Evolutionary conservation across 2,329 filamentous ascomycete genomes (phyloP).

Genomic region (Nemania sp.): DNA sequence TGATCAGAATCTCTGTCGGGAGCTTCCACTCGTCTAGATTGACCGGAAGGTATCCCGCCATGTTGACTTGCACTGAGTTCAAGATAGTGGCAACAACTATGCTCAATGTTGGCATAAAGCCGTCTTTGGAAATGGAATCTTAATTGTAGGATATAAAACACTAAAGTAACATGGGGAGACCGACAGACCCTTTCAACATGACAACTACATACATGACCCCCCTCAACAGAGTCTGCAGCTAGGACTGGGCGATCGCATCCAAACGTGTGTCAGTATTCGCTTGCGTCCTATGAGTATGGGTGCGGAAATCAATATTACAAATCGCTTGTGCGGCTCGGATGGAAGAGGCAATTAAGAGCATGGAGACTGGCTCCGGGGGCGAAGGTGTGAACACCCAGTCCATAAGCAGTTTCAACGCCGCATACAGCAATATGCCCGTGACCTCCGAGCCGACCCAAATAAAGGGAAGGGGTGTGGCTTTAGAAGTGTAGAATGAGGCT

Average conservation of each 20-base stretch:
- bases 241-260: background rate
- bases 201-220: background rate
- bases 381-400: background rate
- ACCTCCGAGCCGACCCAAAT: background rate
- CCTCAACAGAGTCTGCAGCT: background rate
- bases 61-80: background rate
- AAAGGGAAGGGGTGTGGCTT: background rate
- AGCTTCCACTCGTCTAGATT: background rate
- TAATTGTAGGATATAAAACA: background rate
- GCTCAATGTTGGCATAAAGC: background rate
- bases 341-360: background rate
- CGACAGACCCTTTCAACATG: background rate
- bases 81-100: no score
- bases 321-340: background rate
- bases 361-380: background rate
- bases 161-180: background rate
- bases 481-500: background rate
- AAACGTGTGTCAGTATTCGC: no score
- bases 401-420: background rate
- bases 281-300: background rate
- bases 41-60: background rate
- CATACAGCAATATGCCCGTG: slow-evolving; percentile 5
- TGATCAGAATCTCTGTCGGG: background rate
- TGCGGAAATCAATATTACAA: background rate
- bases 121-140: background rate